Evolutionary conservation across 305 asterid genomes (phyloP), one percentile per base, ranked within the genome.

Genomic region (Fraxinus platypoda): DNA sequence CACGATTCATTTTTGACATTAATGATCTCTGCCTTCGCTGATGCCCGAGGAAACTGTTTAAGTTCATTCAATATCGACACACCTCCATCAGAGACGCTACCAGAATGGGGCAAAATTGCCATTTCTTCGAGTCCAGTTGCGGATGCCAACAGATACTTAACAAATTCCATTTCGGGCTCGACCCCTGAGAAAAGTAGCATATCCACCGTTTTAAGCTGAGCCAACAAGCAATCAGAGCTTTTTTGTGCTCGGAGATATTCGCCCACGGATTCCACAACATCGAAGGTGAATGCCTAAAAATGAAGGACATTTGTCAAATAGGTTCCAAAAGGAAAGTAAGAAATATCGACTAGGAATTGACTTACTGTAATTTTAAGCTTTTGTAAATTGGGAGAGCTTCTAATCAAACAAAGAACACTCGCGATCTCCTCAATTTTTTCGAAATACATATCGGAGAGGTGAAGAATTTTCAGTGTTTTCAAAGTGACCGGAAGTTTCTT

Each of bases 151-250:
- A 70, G 41, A 70, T 25, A 13, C 19, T 70, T 70, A 13, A 70
- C 75, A 70, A 70, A 70, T 17, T 70, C 75, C 75, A 70, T 70
- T 70, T 70, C 75, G 35, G 75, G 75, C 75, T 26, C 35, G 75
- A 70, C 75, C 33, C 75, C 75, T 25, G 75, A 70, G 75, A 70
- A 70, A 70, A 28, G 34, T 23, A 26, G n/a, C 19, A 70, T 70
- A 52, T 52, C 62, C 23, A 52, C 62, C 23, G 62, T 52, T 52
- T 52, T 52, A 17, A 52, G 62, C 62, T 33, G 75, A 70, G 17
- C 19, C 7, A 70, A 25, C 33, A 33, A 8, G 35, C 75, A 70
- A 3, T 70, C 75, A 0, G 75, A 70, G 19, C 33, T 9, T 1
- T 70, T 25, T 70, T 28, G 75, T 25, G n/a, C 75, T 30, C 34